Evolutionary conservation across 306 rosid genomes (phyloP).

Genomic region (Biancaea sappan): DNA sequence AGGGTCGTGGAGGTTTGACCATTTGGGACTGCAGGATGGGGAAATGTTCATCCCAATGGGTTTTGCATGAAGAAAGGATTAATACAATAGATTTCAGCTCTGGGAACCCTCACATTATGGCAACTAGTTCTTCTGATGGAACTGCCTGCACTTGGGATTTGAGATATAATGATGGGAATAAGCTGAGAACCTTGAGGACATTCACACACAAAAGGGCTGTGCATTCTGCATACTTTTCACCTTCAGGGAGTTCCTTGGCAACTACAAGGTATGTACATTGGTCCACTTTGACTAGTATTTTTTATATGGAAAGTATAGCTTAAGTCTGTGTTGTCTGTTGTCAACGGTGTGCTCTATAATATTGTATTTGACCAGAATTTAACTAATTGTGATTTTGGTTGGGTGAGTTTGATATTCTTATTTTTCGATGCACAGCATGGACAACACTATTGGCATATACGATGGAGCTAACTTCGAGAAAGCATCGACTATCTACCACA

Average conservation of each 20-base stretch:
- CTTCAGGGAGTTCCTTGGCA: conserved; percentile 74
- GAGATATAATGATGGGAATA: conserved; percentile 48
- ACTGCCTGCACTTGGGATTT: conserved; percentile 94
- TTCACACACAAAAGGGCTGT: conserved; percentile 62
- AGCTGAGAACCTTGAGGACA: conserved; percentile 53
- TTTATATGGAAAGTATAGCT: conserved; percentile 3
- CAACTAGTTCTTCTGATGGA: conserved; percentile 84
- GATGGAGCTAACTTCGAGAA: conserved; percentile 67
- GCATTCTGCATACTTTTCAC: conserved; percentile 92
- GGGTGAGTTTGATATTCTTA: conserved; percentile 2
- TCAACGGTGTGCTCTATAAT: conserved; percentile 3
- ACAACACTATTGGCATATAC: conserved; percentile 66
- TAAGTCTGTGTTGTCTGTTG: conserved; percentile 8
- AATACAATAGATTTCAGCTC: conserved; percentile 70
- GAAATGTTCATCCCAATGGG: conserved; percentile 52
- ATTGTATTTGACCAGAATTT: not conserved
- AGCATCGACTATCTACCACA: conserved; percentile 46
- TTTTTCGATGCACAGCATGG: conserved; percentile 58
- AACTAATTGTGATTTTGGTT: conserved; percentile 15
- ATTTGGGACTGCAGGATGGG: conserved; percentile 74
- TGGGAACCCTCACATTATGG: conserved; percentile 57
- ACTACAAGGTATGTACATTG: conserved; percentile 70
- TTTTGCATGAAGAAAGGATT: conserved; percentile 67
- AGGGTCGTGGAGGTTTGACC: conserved; percentile 67
- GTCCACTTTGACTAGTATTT: not conserved